A percentile compares a stretch with the other conserved stretches of the same genome.
These are phyloP conservation scores for Xylaria acuta DNA, from an alignment of 495 filamentous ascomycete genomes.

Conservation along the genomic window DNA sequence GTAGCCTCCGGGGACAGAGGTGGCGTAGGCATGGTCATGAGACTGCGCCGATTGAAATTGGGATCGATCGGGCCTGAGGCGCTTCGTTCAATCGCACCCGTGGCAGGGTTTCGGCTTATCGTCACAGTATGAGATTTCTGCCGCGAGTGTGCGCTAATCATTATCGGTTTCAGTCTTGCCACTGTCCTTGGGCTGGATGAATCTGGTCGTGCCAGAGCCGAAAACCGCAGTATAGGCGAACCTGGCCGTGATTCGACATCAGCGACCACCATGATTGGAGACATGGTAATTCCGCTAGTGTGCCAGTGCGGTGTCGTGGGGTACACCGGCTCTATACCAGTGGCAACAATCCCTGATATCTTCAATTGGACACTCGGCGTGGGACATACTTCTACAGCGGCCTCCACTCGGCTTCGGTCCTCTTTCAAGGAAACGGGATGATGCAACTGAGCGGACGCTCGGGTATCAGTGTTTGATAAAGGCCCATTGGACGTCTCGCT, in stretches of 20 bases:
- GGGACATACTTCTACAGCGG: neutral
- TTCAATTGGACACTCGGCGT: conserved; percentile 7
- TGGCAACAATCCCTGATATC: conserved; percentile 21
- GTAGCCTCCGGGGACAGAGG: conserved; percentile 27
- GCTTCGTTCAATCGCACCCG: conserved; percentile 32
- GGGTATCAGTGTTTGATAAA: neutral
- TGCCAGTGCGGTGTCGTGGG: conserved; percentile 15
- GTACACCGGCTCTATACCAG: conserved; percentile 22
- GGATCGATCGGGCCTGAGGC: neutral
- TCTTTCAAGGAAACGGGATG: neutral
- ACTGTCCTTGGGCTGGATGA: conserved; percentile 12
- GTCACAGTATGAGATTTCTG: conserved; percentile 30
- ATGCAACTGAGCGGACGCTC: neutral
- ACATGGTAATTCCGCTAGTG: conserved; percentile 24
- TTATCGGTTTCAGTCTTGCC: conserved; percentile 25
- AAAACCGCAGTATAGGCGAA: conserved; percentile 14
- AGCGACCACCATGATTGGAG: conserved; percentile 35
- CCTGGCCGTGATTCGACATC: conserved; percentile 30
- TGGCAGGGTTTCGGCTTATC: conserved; percentile 31
- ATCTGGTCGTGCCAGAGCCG: conserved; percentile 14
- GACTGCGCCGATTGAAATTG: conserved; percentile 31
- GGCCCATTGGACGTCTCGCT: conserved; percentile 6
- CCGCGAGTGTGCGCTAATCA: conserved; percentile 28
- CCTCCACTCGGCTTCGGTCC: neutral
- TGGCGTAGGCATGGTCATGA: conserved; percentile 33